These are phyloP conservation scores for Liquidambar formosana DNA, from an alignment of 164 flowering plant species.

Conservation along the genomic window DNA sequence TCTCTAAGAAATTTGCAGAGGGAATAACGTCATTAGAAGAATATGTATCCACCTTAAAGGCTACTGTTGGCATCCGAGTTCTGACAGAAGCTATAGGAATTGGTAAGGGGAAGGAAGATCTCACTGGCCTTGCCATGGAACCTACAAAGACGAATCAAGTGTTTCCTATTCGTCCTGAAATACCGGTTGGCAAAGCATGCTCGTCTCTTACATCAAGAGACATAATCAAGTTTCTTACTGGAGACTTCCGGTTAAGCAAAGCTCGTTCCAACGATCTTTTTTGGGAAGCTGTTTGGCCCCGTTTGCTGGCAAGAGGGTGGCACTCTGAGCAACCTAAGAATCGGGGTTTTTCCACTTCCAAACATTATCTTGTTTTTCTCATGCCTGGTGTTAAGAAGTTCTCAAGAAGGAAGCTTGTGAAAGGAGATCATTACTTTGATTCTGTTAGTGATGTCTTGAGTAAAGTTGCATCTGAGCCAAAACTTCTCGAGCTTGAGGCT, in stretches of 20 bases:
- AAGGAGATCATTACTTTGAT: conserved; percentile 51
- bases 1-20: conserved; percentile 56
- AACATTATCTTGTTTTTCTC: conserved; percentile 41
- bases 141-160: conserved; percentile 41
- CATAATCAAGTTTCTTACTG: conserved; percentile 65
- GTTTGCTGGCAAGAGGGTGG: conserved; percentile 93
- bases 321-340: conserved; percentile 82
- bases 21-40: conserved; percentile 62
- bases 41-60: conserved; percentile 60
- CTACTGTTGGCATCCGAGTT: conserved; percentile 48
- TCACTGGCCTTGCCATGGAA: conserved; percentile 54
- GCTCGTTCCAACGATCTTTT: conserved; percentile 80
- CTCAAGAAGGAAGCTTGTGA: conserved; percentile 42
- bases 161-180: conserved; percentile 36
- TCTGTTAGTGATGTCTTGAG: conserved; percentile 48
- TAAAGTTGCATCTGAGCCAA: conserved; percentile 45
- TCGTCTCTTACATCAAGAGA: conserved; percentile 65
- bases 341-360: conserved; percentile 29
- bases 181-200: conserved; percentile 74
- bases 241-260: conserved; percentile 84
- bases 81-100: conserved; percentile 80
- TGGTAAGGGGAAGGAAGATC: conserved; percentile 86
- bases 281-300: conserved; percentile 99
- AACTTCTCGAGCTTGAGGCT: conserved; percentile 38
- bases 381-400: conserved; percentile 48